Conservation (phyloP, 495 filamentous ascomycete genomes). For the Hypomontagnella submonticulosa region DNA sequence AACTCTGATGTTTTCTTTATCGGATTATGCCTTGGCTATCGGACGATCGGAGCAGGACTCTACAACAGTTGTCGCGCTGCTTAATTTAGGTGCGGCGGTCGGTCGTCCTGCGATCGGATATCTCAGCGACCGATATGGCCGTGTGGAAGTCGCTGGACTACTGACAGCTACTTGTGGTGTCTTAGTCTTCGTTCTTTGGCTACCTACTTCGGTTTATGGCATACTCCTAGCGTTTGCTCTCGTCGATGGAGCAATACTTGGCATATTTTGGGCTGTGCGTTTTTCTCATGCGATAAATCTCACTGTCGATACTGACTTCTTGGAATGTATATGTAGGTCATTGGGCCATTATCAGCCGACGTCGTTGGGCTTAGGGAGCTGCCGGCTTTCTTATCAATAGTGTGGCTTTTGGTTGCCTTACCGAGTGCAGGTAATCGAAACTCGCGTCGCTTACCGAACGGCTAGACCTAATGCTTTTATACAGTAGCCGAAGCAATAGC, state of each 20-base stretch:
- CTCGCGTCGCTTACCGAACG: too few species aligned
- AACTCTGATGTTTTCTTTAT: slow-evolving; percentile 7
- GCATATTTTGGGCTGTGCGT: not conserved
- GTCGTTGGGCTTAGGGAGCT: slow-evolving; percentile 3
- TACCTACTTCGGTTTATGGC: not conserved
- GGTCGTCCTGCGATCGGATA: not conserved
- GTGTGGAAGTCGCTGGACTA: not conserved
- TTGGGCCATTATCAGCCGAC: not conserved
- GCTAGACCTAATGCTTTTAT: too few species aligned
- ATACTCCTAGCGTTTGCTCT: not conserved
- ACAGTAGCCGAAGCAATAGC: too few species aligned
- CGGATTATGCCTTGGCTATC: slow-evolving; percentile 7
- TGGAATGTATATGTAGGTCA: not conserved
- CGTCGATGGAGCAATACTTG: not conserved
- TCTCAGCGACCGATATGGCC: not conserved
- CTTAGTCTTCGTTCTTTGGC: not conserved
- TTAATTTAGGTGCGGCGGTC: slow-evolving; percentile 5
- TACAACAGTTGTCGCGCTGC: not conserved
- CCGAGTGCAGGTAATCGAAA: not conserved
- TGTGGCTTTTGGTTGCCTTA: not conserved
- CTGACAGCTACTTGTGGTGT: not conserved
- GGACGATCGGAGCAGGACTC: not conserved
- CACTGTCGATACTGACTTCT: not conserved
- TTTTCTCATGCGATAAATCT: not conserved
- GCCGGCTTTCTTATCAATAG: slow-evolving; percentile 2